Evolutionary conservation across 73 alveolate species (phyloP), one percentile per base, ranked within the genome.

Genomic region (Paramecium sexaurelia): DNA sequence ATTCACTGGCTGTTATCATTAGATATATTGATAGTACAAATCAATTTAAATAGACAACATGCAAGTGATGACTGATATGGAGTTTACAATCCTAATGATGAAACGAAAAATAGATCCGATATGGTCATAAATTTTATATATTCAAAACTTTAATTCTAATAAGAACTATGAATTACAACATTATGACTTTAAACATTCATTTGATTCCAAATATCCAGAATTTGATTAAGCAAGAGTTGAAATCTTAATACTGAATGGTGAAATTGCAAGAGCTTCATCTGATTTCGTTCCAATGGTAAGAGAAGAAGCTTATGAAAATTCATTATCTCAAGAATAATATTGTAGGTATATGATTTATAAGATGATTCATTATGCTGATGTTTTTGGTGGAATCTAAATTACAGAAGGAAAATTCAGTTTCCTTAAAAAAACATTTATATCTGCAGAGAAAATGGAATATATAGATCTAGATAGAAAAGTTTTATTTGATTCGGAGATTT

Each of bases 51-150:
- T 45, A 78, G 90, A 78, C 55, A 78, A 78, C 36, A 39, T 78
- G 43, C 26, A 41, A 24, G 90, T 78, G 29, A 78, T 37, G 68
- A 78, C 61, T 5, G 71, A 78, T 17, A 45, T 22, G 40, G 90
- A 78, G 17, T 45, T 78, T 29, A 32, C 55, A 2, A 22, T 29
- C 3, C 13, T 78, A 19, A 78, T 78, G 75, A 78, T 78, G 90
- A 78, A 78, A 43, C 13, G 90, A 22, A 78, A 78, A 45, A 78
- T 78, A 13, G 90, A 78, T 78, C 68, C 90, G 10, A 39, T 40
- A 5, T 78, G 90, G 90, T 78, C 68, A 11, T 11, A 78, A 45
- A 39, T 78, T 7, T 61, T 78, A 6, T 78, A 39, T 40, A 78
- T 78, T 78, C 71, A 78, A 33, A 78, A 78, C 19, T 78, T 78